Evolutionary conservation across 768 basidiomycete genomes (phyloP).

Genomic region (Russula sp.): DNA sequence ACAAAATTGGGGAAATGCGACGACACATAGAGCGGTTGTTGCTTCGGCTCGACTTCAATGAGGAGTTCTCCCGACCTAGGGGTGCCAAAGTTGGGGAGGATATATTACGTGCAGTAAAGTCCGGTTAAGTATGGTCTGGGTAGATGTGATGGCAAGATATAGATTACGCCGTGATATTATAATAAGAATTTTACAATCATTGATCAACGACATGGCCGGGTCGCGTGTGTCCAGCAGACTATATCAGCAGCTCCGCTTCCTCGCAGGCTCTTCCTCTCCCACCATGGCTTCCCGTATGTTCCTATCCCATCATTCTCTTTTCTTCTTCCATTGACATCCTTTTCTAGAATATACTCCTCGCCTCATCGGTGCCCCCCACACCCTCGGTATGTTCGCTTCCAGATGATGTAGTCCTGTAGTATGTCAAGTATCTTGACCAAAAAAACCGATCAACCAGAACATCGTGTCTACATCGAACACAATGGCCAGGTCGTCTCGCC

Average conservation of each 20-base stretch:
- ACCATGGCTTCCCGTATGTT: slow-evolving; percentile 54
- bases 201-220: slow-evolving; percentile 11
- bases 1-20: slow-evolving; percentile 61
- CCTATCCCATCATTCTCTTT: slow-evolving; percentile 22
- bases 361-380: slow-evolving; percentile 84
- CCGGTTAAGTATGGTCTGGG: not conserved
- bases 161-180: not conserved
- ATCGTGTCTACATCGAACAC: slow-evolving; percentile 92
- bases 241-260: slow-evolving; percentile 55
- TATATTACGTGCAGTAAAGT: slow-evolving; percentile 38
- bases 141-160: slow-evolving; percentile 6
- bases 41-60: slow-evolving; percentile 81
- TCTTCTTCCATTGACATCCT: not conserved
- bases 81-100: slow-evolving; percentile 29
- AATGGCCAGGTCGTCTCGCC: slow-evolving; percentile 77
- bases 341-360: slow-evolving; percentile 62
- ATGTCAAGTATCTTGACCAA: not conserved
- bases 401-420: not conserved
- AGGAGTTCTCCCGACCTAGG: slow-evolving; percentile 50
- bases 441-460: slow-evolving; percentile 49
- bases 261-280: slow-evolving; percentile 37
- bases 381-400: slow-evolving; percentile 61
- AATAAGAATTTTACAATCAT: not conserved
- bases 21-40: slow-evolving; percentile 79
- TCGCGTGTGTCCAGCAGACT: slow-evolving; percentile 38